Evolutionary conservation across 495 filamentous ascomycete genomes (phyloP).

Genomic region (Hypoxylon intermedium): DNA sequence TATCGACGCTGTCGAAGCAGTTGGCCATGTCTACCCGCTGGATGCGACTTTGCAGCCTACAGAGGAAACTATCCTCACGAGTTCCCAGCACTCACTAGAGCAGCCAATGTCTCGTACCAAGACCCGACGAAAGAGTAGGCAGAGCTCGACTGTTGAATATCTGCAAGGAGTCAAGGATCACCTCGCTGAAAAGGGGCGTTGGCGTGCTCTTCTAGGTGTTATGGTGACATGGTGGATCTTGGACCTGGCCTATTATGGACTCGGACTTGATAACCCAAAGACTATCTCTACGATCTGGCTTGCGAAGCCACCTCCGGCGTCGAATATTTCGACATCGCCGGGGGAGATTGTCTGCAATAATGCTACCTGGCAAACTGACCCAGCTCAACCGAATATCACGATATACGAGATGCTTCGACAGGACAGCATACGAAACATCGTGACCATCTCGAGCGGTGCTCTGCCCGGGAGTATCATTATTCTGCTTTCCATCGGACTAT

Average conservation of each 20-base stretch:
- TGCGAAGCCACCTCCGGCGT: constrained; percentile 21
- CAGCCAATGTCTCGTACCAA: constrained; percentile 29
- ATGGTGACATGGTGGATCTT: constrained; percentile 71
- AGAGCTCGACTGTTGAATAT: constrained; percentile 21
- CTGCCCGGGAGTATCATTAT: constrained; percentile 48
- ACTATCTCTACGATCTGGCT: constrained; percentile 43
- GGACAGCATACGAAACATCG: constrained; percentile 44
- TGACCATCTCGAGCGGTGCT: constrained; percentile 49
- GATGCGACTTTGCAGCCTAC: constrained; percentile 24
- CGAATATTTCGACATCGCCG: constrained; percentile 48
- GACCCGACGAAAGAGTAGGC: neutral
- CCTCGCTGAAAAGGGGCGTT: constrained; percentile 51
- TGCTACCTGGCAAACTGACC: constrained; percentile 50
- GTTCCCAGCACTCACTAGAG: constrained; percentile 13
- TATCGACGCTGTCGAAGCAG: constrained; percentile 28
- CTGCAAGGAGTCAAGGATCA: constrained; percentile 41
- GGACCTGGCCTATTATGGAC: constrained; percentile 68
- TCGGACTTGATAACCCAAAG: constrained; percentile 70
- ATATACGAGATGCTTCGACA: constrained; percentile 46
- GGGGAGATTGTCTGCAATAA: constrained; percentile 24
- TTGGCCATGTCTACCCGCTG: constrained; percentile 45
- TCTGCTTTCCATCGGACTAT: constrained; percentile 47
- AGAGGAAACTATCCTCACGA: constrained; percentile 2
- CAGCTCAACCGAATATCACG: constrained; percentile 32
- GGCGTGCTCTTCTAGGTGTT: constrained; percentile 62